These are phyloP conservation scores for Polygonum aviculare DNA, from an alignment of 148 eudicot species.

Conservation along the genomic window DNA sequence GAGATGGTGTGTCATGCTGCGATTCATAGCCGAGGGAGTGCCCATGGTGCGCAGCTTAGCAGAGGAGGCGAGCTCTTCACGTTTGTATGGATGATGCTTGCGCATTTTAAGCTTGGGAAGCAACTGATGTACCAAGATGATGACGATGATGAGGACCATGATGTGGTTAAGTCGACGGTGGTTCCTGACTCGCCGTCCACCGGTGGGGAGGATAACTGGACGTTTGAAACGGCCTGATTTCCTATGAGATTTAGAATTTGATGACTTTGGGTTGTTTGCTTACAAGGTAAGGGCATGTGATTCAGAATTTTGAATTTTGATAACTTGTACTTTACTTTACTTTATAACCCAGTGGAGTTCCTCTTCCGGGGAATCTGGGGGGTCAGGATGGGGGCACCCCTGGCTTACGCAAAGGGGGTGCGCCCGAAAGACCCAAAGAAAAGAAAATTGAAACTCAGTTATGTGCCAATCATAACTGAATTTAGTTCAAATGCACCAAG, in stretches of 20 bases:
- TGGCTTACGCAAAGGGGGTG: too few relatives aligned
- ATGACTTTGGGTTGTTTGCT: neutral
- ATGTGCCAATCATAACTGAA: too few relatives aligned
- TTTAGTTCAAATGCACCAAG: too few relatives aligned
- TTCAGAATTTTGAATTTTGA: too few relatives aligned
- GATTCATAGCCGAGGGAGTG: neutral
- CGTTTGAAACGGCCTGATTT: neutral
- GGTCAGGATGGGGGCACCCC: too few relatives aligned
- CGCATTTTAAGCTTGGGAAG: constrained; percentile 8
- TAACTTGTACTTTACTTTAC: too few relatives aligned
- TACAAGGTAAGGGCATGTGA: neutral
- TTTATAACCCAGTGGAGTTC: too few relatives aligned
- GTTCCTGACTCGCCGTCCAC: neutral
- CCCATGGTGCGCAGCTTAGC: constrained; percentile 8
- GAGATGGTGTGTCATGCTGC: constrained; percentile 5
- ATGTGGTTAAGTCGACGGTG: neutral
- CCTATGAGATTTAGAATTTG: neutral
- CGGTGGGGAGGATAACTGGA: constrained; percentile 3
- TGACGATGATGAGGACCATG: neutral
- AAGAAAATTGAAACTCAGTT: too few relatives aligned
- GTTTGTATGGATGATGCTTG: neutral
- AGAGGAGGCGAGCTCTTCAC: constrained; percentile 9
- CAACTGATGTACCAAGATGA: neutral
- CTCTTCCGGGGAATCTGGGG: too few relatives aligned
- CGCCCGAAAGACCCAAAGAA: too few relatives aligned